Evolutionary conservation across 371 early-diverging fungal genomes (phyloP).

Genomic region (Haplosporangium sp.): DNA sequence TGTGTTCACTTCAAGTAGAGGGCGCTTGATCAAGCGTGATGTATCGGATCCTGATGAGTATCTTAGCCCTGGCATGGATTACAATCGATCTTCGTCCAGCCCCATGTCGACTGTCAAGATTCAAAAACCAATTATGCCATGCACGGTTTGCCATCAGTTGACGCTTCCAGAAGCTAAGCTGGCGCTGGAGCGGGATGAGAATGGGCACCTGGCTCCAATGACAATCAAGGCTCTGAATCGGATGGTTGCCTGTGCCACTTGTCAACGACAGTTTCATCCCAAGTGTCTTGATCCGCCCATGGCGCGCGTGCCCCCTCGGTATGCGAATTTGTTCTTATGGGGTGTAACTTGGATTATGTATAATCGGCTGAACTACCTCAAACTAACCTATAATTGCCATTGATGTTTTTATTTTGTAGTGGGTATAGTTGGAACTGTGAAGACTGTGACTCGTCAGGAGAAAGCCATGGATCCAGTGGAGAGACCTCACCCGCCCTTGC

Average conservation of each 20-base stretch:
- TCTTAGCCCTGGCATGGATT: constrained; percentile 4
- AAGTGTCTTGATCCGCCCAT: constrained; percentile 53
- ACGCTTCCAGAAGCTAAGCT: constrained; percentile 47
- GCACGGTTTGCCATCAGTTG: constrained; percentile 45
- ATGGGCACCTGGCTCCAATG: constrained; percentile 32
- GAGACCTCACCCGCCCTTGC: constrained; percentile 9
- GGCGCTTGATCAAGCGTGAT: constrained; percentile 44
- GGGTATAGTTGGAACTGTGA: constrained; percentile 55
- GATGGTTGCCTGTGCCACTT: constrained; percentile 45
- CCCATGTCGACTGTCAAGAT: constrained; percentile 16
- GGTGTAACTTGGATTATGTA: too few relatives aligned
- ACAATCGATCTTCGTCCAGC: neutral
- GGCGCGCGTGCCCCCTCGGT: constrained; percentile 53
- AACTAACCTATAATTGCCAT: neutral
- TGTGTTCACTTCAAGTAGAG: constrained; percentile 49
- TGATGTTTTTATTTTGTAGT: constrained; percentile 7
- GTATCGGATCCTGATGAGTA: constrained; percentile 32
- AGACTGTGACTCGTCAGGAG: constrained; percentile 45
- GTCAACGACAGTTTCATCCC: constrained; percentile 47
- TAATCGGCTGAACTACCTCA: too few relatives aligned
- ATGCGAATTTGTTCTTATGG: neutral
- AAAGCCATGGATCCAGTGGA: constrained; percentile 35
- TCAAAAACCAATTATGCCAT: constrained; percentile 31
- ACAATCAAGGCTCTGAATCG: constrained; percentile 49
- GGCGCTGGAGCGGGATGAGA: constrained; percentile 34